These are phyloP conservation scores for Trapa incisa DNA, from an alignment of 345 rosid genomes.

Conservation along the genomic window DNA sequence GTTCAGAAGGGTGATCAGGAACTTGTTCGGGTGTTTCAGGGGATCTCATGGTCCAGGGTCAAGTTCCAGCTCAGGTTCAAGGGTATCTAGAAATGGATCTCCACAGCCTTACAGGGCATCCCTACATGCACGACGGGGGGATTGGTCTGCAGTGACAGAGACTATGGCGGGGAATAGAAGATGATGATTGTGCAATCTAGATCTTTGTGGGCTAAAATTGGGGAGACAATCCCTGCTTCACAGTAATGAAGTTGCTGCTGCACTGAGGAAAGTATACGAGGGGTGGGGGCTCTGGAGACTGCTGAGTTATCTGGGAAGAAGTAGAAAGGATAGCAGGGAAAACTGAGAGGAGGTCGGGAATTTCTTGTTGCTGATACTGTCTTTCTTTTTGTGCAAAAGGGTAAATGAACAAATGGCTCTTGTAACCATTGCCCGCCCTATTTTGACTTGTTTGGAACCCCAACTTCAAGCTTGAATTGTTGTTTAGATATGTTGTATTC, in stretches of 20 bases:
- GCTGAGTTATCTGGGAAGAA: background rate
- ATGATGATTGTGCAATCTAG: background rate
- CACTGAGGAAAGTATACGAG: background rate
- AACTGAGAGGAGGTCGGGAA: background rate
- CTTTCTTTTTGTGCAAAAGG: too few relatives aligned
- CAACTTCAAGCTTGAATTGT: too few relatives aligned
- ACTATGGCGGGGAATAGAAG: background rate
- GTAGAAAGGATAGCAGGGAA: background rate
- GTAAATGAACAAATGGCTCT: too few relatives aligned
- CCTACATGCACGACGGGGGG: background rate
- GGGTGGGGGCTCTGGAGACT: background rate
- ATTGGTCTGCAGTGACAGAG: background rate
- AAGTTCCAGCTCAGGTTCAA: background rate
- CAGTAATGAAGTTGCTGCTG: background rate
- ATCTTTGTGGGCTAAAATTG: background rate
- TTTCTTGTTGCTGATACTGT: background rate
- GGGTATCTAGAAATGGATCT: background rate
- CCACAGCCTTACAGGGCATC: background rate
- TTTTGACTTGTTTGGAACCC: too few relatives aligned
- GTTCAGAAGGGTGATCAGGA: conserved; percentile 27
- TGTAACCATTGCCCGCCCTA: too few relatives aligned
- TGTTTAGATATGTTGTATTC: too few relatives aligned
- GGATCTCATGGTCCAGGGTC: background rate
- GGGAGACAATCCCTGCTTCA: background rate
- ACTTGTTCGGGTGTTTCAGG: conserved; percentile 12